Evolutionary conservation across 2,329 filamentous ascomycete genomes (phyloP), one percentile per base, ranked within the genome.

Genomic region (Aspergillus transmontanensis): DNA sequence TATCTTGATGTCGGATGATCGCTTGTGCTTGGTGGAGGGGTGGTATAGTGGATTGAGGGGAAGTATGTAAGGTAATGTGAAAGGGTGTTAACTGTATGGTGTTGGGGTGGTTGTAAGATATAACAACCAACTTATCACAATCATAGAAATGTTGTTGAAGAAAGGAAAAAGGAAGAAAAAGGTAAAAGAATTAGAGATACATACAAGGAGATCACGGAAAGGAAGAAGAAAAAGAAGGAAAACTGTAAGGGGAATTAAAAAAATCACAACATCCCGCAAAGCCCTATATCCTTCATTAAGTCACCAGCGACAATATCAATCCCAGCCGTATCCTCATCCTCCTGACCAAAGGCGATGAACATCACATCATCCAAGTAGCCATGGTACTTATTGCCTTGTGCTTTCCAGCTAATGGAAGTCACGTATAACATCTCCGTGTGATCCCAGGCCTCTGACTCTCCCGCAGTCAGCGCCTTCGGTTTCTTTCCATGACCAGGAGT

Each of bases 351-450:
- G 0, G 75, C 79, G 3, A 88, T 50, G 46, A 88, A 83, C 16
- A 88, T 21, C 14, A 82, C 79, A 67, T 88, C 86, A 64, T 88
- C 86, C 11, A 84, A 63, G 60, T 82, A 86, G 0, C 86, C 86
- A 67, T 87, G 83, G 65, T 88, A 87, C 34, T 71, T 81, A 64
- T 80, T 74, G 0, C 78, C 79, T 0, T 72, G 71, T 0, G 65
- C 70, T 70, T 83, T 86, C 86, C 86, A 89, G 63, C 79, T 85
- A 36, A 87, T 82, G 0, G 81, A 84, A 0, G 85, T 87, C 0
- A 87, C 76, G 64, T 87, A 88, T 32, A 88, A 75, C 84, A 87
- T 86, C 67, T 87, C 83, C 0, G 80, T 82, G 28, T 80, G 77
- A 1, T 73, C 71, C 68, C 64, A 55, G 19, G 45, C 9, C 9